Base-by-base conservation (phyloP, 306 rosid genomes). In the Malus asiatica region DNA sequence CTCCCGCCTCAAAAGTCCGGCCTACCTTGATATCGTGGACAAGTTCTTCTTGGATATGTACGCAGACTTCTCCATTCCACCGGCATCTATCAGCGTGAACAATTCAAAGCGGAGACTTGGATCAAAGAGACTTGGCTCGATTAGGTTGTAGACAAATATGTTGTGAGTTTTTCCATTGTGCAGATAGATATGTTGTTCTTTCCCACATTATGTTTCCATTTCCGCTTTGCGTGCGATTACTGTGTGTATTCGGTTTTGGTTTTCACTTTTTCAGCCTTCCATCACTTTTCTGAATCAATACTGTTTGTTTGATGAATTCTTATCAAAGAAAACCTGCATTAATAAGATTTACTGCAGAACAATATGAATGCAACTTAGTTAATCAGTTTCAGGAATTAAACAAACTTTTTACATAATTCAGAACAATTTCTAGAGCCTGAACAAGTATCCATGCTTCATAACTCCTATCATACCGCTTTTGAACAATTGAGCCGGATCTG, bases 1-100 rank as follows among this genome's bases (percentile, higher is more conserved):
- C 84, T 95, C 97, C 75, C 89, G 96, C 75, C 96, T 95, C 75
- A 89, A 71, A 62, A 89, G 98, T 76, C 91, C 96, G 4, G 88
- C 86, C 51, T 96, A 92, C 80, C 78, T 88, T 42, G 98, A 92
- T 69, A 89, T 92, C 59, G 93, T 96, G 42, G 97, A 96, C 87
- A 87, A 89, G 84, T 92, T 96, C 80, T 90, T 96, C 85, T 79
- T 11, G 78, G 93, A 90, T 38, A 90, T 92, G 78, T 79, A 89
- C 82, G 79, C 96, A 4, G 92, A 95, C 23, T 42, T 85, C 53
- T 83, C 84, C 51, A 76, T 71, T 83, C 90, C 92, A 27, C 85
- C 85, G 11, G 74, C 86, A 14, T 59, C 88, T 8, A 71, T 74
- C 83, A 82, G 77, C 78, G 14, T 52, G 84, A 84, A 65, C 74